phyloP scores from a whole-genome alignment of 2,329 filamentous ascomycete species.

The Fusarium veterinarium region DNA sequence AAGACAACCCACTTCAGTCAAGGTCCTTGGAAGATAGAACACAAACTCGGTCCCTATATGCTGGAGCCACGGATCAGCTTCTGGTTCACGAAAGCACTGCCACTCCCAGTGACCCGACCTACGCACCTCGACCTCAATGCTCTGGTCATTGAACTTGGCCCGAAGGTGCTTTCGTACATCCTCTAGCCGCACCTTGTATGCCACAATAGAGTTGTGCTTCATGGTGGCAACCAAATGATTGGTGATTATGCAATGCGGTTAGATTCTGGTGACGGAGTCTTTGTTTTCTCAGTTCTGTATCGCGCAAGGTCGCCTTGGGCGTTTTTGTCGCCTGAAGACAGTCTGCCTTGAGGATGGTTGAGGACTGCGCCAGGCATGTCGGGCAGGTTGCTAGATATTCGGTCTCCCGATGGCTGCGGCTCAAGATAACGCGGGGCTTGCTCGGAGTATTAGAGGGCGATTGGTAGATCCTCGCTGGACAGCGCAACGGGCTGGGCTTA shows the following conservation, averaged over 20 bases:
- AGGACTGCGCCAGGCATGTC: neutral
- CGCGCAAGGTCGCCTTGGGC: neutral
- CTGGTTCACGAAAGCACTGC: neutral
- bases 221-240: neutral
- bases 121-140: conserved; percentile 16
- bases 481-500: neutral
- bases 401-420: conserved; percentile 3
- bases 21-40: neutral
- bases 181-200: conserved; percentile 10
- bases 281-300: neutral
- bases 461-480: neutral
- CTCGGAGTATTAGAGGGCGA: neutral
- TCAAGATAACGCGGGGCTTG: neutral
- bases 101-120: too few relatives aligned
- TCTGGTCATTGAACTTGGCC: neutral
- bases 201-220: conserved; percentile 6
- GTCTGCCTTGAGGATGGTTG: conserved; percentile 7
- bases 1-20: neutral
- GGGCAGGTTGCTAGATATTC: conserved; percentile 8
- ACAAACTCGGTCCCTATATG: neutral
- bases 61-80: neutral
- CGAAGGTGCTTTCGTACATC: neutral
- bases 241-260: neutral
- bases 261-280: neutral
- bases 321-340: neutral